Base-by-base conservation (phyloP, 345 rosid genomes). In the Syzygium oleosum region DNA sequence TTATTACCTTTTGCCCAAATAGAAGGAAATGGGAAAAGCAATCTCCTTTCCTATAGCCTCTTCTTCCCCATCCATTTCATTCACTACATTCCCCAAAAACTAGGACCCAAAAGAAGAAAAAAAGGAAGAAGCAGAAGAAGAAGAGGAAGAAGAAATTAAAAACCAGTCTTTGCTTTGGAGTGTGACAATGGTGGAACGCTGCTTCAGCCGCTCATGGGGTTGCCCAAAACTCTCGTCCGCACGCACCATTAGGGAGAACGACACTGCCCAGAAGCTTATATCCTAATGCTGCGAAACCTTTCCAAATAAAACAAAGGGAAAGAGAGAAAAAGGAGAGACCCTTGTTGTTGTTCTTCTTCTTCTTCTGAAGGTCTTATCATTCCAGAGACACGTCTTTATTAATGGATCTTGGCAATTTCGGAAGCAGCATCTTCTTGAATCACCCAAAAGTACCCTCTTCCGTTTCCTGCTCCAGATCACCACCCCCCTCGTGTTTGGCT, bases 371-470 rank as follows among this genome's bases (percentile, higher is more conserved):
- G 12, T 85, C 85, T 84, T 21, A 41, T 54, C 38, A n/a, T 88
- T 55, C 68, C 19, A 31, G 85, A 38, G 56, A 27, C 27, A 52
- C 56, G 46, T 80, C 56, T 23, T 29, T 38, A 90, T 90, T 88
- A 90, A 94, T 94, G 95, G 95, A 92, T 90, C 86, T 92, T 87
- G 90, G 92, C 91, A 90, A 90, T 90, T 92, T 89, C 90, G 83
- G 49, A 10, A 91, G 90, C 88, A 56, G 89, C n/a, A 85, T 89
- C 83, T 84, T 61, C 43, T 85, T 84, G 87, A 87, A 77, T 89
- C 89, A 90, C 78, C 85, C 59, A 52, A 73, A 68, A 38, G 83
- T 41, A 5, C 83, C 49, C 83, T 86, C 88, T 84, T 88, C 41
- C 41, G 85, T 86, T 88, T 88, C 58, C 88, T 38, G 52, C 58